Evolutionary conservation across 1,284 basidiomycete genomes (phyloP), one percentile per base, ranked within the genome.

Genomic region (Psilocybe mexicana): DNA sequence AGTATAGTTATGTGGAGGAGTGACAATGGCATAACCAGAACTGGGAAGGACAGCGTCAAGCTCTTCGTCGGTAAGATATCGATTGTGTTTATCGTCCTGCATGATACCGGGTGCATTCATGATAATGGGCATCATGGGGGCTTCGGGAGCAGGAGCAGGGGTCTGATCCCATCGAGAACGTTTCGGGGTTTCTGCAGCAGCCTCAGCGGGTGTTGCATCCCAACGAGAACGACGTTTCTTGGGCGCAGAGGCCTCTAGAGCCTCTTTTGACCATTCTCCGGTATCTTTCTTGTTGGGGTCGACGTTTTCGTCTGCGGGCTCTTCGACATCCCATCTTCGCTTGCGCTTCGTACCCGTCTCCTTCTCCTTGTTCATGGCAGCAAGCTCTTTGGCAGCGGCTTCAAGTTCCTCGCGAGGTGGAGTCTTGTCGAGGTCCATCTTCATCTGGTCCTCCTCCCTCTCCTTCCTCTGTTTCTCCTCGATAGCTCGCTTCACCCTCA

Each of bases 151-250:
- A 55, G 75, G 69, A 51, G 75, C 77, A 55, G 88, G 84, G 24
- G 93, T 92, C 76, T 97, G 93, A 73, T 99, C 97, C 97, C 97
- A 99, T 47, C 97, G 85, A 43, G 96, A 98, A 53, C 92, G 88
- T 72, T 87, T 93, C 60, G 81, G 87, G 58, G 87, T 85, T 58
- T 90, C 88, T 26, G 77, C 76, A 42, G 71, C 70, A 33, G 69
- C 81, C 54, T 92, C 90, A 1, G 85, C 82, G 18, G 94, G 94
- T 0, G 93, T 85, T 53, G 94, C 93, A 73, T 97, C 95, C 95
- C 95, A 97, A 35, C 94, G 84, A 57, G 94, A 96, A 61, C 93
- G 86, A 63, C 92, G 87, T 76, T 97, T 98, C 76, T 93, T 96
- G 52, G 92, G 85, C 30, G 87, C 87, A 59, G 85, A 82, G 12